These are phyloP conservation scores for thale cress (Arabidopsis thaliana) DNA, from an alignment of 345 rosid species.

Conservation along the genomic window TAIR10.1 NC_003075.7:17399001-17399500, in stretches of 20 bases:
- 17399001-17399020: slow-evolving; percentile 16
- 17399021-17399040: background rate
- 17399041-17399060: background rate
- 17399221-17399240: background rate
- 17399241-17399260: background rate
- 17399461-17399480: background rate
- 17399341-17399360: background rate
- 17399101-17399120: slow-evolving; percentile 21
- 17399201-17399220: background rate
- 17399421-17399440: slow-evolving; percentile 24
- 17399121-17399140: background rate
- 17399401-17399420: background rate
- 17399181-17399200: slow-evolving; percentile 10
- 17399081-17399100: slow-evolving; percentile 5
- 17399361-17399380: background rate
- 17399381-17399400: background rate
- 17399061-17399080: background rate
- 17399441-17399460: background rate
- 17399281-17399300: background rate
- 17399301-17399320: background rate
- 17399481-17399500: slow-evolving; percentile 3
- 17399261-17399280: background rate
- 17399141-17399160: background rate
- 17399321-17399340: background rate
- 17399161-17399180: background rate